Evolutionary conservation across 805 yeast species (phyloP).

Genomic region (Trichomonascus vanleenenianus): DNA sequence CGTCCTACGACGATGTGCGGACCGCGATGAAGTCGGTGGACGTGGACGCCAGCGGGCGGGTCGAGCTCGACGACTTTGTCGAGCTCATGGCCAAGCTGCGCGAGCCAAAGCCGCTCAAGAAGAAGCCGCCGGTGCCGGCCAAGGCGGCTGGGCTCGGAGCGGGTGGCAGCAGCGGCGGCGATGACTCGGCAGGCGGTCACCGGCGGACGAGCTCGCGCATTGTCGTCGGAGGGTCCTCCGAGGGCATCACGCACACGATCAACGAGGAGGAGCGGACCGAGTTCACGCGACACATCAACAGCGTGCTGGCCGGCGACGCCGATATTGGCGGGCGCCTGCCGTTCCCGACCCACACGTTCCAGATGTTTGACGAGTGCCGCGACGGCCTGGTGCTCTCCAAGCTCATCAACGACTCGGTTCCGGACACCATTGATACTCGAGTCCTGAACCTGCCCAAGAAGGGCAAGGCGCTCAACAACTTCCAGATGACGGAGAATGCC

Average conservation of each 20-base stretch:
- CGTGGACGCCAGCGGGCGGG: conserved; percentile 95
- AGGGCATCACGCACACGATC: conserved; percentile 93
- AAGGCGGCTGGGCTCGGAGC: not conserved
- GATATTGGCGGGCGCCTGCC: conserved; percentile 83
- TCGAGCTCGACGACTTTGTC: conserved; percentile 91
- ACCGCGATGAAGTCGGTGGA: conserved; percentile 85
- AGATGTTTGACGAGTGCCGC: conserved; percentile 91
- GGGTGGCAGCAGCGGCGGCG: conserved; percentile 1
- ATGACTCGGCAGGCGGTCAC: conserved; percentile 2
- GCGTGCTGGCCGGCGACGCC: conserved; percentile 81
- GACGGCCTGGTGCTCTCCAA: conserved; percentile 92
- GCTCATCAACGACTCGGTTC: conserved; percentile 94
- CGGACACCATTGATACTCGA: conserved; percentile 97
- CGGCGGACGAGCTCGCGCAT: conserved; percentile 39
- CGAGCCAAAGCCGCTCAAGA: conserved; percentile 7
- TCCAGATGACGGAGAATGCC: conserved; percentile 94
- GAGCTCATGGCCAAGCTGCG: conserved; percentile 73
- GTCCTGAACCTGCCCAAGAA: conserved; percentile 83
- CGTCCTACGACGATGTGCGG: conserved; percentile 85
- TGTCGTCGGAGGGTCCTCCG: conserved; percentile 74
- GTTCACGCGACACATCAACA: conserved; percentile 92
- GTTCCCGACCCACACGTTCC: conserved; percentile 88
- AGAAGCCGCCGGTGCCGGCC: conserved; percentile 5
- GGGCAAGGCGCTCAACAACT: conserved; percentile 77
- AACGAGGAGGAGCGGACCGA: conserved; percentile 95